Evolutionary conservation across 305 asterid species (phyloP), one percentile per base, ranked within the genome.

Genomic region (Fraxinus platypoda): DNA sequence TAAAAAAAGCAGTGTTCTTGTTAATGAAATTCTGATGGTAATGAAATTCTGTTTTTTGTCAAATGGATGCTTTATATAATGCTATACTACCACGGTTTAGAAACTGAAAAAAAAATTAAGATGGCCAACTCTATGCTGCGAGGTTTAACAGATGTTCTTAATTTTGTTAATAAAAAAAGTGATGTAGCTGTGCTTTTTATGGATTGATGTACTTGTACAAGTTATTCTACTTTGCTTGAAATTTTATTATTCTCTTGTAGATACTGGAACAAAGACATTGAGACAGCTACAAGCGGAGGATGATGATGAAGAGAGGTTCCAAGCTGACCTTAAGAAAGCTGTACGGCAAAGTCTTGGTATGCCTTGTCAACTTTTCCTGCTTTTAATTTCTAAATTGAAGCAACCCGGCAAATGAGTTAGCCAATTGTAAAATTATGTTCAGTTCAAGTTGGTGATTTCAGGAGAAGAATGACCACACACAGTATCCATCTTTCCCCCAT

Each of bases 221-320:
- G 9, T 52, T 84, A 25, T 77, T 84, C 13, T 68, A 76, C 75
- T 72, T 70, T 76, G 66, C 70, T 81, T 82, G 81, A 82, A 68
- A 49, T 71, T 75, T 77, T 81, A 72, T 70, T 57, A 23, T 41
- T 26, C 70, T 84, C 76, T 79, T 78, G 83, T 77, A 90, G 97
- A 91, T 84, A 90, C 83, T 85, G 95, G 88, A 85, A 85, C 88
- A 49, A 92, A 90, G 84, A 86, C 92, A 77, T 87, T 89, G 88
- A 87, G 90, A 78, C 93, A 91, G 86, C 90, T 90, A 85, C 93
- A 88, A 87, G 95, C 87, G 15, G 98, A 90, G 87, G 97, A 92
- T 19, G 97, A 94, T 23, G 97, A 90, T 49, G 98, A 96, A 86
- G 95, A 96, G 89, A 92, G 97, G 92, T 96, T 94, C 87, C 98